Evolutionary conservation across 2,329 filamentous ascomycete genomes (phyloP), one percentile per base, ranked within the genome.

Genomic region (Xylariaceae sp.): DNA sequence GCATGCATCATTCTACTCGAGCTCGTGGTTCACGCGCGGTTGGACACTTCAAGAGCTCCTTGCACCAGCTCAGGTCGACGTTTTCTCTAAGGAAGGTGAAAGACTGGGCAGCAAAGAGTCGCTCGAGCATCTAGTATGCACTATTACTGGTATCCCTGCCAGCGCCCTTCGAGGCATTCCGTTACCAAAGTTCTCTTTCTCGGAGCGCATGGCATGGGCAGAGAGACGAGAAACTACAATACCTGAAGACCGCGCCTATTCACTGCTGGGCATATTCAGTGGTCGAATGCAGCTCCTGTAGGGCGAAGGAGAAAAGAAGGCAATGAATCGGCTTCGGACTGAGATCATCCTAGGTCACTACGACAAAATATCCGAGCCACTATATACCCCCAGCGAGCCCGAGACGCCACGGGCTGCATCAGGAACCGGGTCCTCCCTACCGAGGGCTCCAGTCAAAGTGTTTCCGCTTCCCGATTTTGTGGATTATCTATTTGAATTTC

Each of bases 181-280:
- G 7, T 13, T 39, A n/a, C 21, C 31, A 6, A 14, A 12, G 3
- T 43, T 39, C 36, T 29, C 24, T 21, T 16, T 39, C n/a, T 31
- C 33, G 19, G 3, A 39, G 14, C 36, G 36, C 11, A 43, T 43
- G 37, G 28, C 41, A 7, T 43, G 41, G 41, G 29, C 33, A 14
- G 21, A 19, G 12, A 14, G 15, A 15, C 43, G 48, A 9, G 28
- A 46, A 19, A 50, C 48, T 5, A 49, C 38, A 28, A 34, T 34
- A 9, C 38, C 32, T 30, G 40, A 45, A 36, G 50, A 52, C 23
- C 28, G 29, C 16, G 41, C 41, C 9, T 52, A 52, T 17, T 45
- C 46, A 3, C 31, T 50, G 3, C 27, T 51, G 1, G 46, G 50
- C 31, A 40, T 52, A 5, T 52, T 51, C 29, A 41, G 37, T 8